Evolutionary conservation across 495 filamentous ascomycete genomes (phyloP).

Genomic region (Penicillium daleae): DNA sequence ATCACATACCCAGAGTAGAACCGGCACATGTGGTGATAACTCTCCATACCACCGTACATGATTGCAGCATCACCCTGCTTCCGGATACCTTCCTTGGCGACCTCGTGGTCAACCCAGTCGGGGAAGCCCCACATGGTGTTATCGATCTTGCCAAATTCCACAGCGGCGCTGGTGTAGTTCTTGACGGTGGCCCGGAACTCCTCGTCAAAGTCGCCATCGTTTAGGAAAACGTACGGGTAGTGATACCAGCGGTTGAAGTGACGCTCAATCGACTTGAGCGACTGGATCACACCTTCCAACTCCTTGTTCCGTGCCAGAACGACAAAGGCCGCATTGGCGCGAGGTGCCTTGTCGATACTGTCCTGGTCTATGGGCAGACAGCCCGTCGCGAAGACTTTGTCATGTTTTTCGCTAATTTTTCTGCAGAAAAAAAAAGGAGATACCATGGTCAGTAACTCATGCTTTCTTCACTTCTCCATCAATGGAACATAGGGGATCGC

Average conservation of each 20-base stretch:
- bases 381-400: conserved; percentile 93
- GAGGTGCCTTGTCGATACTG: conserved; percentile 62
- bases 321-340: conserved; percentile 94
- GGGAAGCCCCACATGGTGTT: conserved; percentile 93
- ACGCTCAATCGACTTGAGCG: conserved; percentile 95
- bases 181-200: conserved; percentile 85
- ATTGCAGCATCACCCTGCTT: conserved; percentile 97
- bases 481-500: neutral
- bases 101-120: conserved; percentile 91
- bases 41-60: conserved; percentile 99
- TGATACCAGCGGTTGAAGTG: conserved; percentile 99
- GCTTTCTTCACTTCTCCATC: neutral
- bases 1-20: conserved; percentile 91
- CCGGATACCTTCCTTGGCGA: conserved; percentile 91
- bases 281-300: conserved; percentile 92
- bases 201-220: conserved; percentile 94
- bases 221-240: conserved; percentile 98
- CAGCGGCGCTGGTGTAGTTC: conserved; percentile 84
- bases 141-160: conserved; percentile 95
- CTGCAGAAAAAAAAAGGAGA: conserved; percentile 47
- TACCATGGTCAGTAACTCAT: conserved; percentile 12
- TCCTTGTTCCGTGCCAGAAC: conserved; percentile 97
- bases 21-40: conserved; percentile 97
- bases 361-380: conserved; percentile 65
- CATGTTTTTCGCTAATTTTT: conserved; percentile 95